Evolutionary conservation across 2,329 filamentous ascomycete genomes (phyloP).

Genomic region (Teratosphaeria gauchensis): DNA sequence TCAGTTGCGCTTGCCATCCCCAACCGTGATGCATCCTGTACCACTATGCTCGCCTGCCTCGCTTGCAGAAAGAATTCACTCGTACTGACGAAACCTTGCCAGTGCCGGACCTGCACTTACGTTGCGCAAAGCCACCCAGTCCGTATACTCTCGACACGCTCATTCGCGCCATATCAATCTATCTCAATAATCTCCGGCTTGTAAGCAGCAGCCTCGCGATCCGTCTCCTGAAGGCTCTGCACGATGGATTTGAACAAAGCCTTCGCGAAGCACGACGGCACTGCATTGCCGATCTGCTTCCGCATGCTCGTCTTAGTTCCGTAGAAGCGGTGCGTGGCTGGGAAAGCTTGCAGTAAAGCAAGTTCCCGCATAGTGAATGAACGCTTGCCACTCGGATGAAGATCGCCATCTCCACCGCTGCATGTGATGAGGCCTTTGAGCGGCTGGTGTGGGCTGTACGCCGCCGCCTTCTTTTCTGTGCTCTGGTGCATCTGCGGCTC

Average conservation of each 20-base stretch:
- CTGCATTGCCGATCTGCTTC: constrained; percentile 70
- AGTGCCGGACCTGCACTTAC: background rate
- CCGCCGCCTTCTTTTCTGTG: background rate
- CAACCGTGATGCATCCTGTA: background rate
- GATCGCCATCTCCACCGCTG: constrained; percentile 48
- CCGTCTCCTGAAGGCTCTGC: background rate
- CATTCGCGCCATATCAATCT: background rate
- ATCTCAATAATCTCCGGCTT: background rate
- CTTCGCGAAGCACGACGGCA: constrained; percentile 41
- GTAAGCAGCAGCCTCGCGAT: background rate
- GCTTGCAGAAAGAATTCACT: background rate
- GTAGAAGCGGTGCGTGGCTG: constrained; percentile 7
- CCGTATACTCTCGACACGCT: background rate
- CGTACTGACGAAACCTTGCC: background rate
- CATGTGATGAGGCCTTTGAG: constrained; percentile 56
- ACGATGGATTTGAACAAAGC: background rate
- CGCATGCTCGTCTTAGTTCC: constrained; percentile 29
- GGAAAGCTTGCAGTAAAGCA: constrained; percentile 60
- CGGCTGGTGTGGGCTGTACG: constrained; percentile 39
- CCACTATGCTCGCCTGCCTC: background rate
- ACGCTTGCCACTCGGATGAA: constrained; percentile 55
- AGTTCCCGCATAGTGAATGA: constrained; percentile 59
- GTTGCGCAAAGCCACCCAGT: background rate
- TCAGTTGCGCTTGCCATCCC: background rate
- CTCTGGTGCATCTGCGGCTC: constrained; percentile 7